Evolutionary conservation across 2,329 filamentous ascomycete species (phyloP).

Genomic region (Didymella keratinophila): DNA sequence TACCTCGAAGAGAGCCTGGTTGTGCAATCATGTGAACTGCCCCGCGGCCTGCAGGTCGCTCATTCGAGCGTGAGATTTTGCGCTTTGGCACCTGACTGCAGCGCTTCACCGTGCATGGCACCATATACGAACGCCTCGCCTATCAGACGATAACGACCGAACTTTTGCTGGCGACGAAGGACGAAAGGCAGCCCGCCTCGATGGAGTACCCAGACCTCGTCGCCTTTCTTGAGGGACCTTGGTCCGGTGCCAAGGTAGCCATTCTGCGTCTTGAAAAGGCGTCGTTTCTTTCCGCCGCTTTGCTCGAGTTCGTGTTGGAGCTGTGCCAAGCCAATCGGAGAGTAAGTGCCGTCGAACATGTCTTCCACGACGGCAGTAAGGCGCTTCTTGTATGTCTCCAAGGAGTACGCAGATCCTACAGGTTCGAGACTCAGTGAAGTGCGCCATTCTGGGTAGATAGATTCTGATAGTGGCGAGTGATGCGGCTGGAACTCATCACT

Average conservation of each 20-base stretch:
- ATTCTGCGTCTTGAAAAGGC: neutral
- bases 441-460: constrained; percentile 39
- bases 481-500: constrained; percentile 38
- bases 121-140: constrained; percentile 40
- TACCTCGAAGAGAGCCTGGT: neutral
- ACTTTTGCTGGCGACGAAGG: constrained; percentile 24
- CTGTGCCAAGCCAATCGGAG: neutral
- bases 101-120: constrained; percentile 35
- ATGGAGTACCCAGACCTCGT: constrained; percentile 35
- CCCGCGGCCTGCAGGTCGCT: neutral
- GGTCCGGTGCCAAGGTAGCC: constrained; percentile 27
- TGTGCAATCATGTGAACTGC: neutral
- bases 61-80: neutral
- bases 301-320: neutral
- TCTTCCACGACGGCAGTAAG: neutral
- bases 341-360: neutral
- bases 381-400: neutral
- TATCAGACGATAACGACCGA: constrained; percentile 30
- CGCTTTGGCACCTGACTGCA: neutral
- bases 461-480: constrained; percentile 34
- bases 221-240: constrained; percentile 28
- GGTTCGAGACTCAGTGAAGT: constrained; percentile 5
- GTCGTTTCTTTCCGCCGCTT: neutral
- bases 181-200: constrained; percentile 28
- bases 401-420: neutral